Conservation (phyloP, 2,329 filamentous ascomycete genomes). For the Aaosphaeria arxii region DNA sequence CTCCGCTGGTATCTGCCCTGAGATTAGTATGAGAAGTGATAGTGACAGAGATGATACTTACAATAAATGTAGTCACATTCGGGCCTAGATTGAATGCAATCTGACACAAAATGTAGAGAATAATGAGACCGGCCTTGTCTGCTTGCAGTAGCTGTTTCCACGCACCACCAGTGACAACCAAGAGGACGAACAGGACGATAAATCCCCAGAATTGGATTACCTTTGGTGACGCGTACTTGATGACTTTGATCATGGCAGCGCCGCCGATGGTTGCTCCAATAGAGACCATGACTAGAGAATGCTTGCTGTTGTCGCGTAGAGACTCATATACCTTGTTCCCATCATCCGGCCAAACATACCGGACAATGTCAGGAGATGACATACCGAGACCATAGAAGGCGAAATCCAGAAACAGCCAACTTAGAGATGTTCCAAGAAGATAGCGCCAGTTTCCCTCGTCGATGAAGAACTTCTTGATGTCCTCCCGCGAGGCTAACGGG, state of each 20-base stretch:
- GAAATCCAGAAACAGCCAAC: conserved; percentile 36
- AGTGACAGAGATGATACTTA: conserved; percentile 14
- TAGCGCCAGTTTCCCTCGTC: conserved; percentile 36
- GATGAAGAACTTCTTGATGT: conserved; percentile 33
- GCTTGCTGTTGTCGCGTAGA: conserved; percentile 26
- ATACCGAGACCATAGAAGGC: conserved; percentile 35
- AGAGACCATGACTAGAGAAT: conserved; percentile 33
- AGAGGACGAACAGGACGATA: conserved; percentile 25
- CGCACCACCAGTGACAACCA: conserved; percentile 30
- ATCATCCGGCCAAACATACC: conserved; percentile 28
- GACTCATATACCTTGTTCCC: conserved; percentile 14
- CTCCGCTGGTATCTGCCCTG: conserved; percentile 52
- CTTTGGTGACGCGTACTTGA: conserved; percentile 31
- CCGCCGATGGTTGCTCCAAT: conserved; percentile 30
- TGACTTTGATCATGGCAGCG: conserved; percentile 30
- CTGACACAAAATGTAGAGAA: conserved; percentile 31
- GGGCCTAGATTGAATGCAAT: conserved; percentile 36
- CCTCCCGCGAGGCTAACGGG: conserved; percentile 28
- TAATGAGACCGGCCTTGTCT: conserved; percentile 21
- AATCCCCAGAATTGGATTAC: conserved; percentile 34
- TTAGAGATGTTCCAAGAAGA: conserved; percentile 33
- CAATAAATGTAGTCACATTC: conserved; percentile 36
- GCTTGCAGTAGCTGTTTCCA: conserved; percentile 26
- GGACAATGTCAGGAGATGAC: conserved; percentile 34
- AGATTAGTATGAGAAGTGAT: conserved; percentile 22